Evolutionary conservation across 2,329 filamentous ascomycete species (phyloP), one percentile per base, ranked within the genome.

Genomic region (Trichothecium sympodiale): DNA sequence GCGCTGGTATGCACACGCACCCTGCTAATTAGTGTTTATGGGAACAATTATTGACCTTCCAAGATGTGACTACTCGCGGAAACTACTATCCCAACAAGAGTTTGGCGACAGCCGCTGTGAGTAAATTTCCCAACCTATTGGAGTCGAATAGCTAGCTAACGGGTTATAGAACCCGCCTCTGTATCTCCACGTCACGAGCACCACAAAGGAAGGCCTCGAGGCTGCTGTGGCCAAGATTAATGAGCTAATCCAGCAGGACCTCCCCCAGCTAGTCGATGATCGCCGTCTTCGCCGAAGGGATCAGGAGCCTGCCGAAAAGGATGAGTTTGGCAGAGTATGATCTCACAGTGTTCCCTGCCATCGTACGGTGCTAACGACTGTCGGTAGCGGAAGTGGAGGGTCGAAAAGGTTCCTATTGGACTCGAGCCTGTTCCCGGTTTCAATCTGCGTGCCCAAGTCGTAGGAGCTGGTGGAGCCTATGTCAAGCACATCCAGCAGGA

Each of bases 401-500:
- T 96, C 54, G 87, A 95, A 62, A 86, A 83, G 50, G 94, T 98
- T 34, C 80, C 86, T 2, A 88, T 98, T 47, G 77, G 79, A 43
- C 77, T 98, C 38, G 91, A 96, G 48, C 84, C 89, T 0, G 77
- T 96, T 36, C 85, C 80, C 17, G 91, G 91, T 15, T 98, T 98
- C 64, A 98, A 98, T 53, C 68, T 98, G 33, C 83, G 91, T 43
- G 91, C 91, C 35, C 88, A 96, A 55, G 89, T 98, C 32, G 91
- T 98, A 37, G 91, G 91, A 34, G 83, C 89, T 48, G 87, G 87
- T 23, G 91, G 91, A 41, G 83, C 85, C 30, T 95, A 96, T 54
- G 91, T 98, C 41, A 98, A 98, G 61, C 89, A 95, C 54, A 96
- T 98, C 45, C 91, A 96, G 60, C 80, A 88, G 54, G 87, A 94